Base-by-base conservation (phyloP, 2,329 filamentous ascomycete species). In the Pseudocercospora fijiensis region DNA sequence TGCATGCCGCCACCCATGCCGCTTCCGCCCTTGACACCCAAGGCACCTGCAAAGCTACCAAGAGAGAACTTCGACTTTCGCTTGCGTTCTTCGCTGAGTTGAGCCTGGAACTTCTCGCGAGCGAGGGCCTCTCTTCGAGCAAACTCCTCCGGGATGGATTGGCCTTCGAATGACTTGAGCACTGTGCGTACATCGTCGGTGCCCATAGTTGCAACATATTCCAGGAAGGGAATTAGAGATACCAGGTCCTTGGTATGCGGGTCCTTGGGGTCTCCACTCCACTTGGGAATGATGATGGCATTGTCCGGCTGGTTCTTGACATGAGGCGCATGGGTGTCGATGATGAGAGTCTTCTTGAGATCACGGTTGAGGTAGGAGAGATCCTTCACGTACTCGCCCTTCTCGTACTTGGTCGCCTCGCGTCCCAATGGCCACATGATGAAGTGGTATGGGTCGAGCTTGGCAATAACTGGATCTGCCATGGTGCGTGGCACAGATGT, bases 311-410 rank as follows among this genome's bases (percentile, higher is more conserved):
- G 95, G 68, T 90, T 86, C 72, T 90, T 89, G 65, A 94, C 91
- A 73, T 97, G 92, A 45, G 86, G 81, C 43, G 89, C 80, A 68
- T 96, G 88, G 55, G 92, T 96, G 77, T 99, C 95, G 73, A 99
- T 85, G 71, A 99, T 88, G 76, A 99, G 92, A 56, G 96, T 92
- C 81, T 98, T 98, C 69, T 90, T 95, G 33, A 97, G 85, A 74
- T 96, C 92, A 64, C 95, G 91, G 82, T 99, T 99, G 56, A 99
- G 87, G 79, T 96, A 98, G 2, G 92, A 92, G n/a, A 99, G 87
- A 76, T 99, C 95, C 91, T 99, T 99, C 79, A 99, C 86, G 74
- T 98, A 93, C 79, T 97, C 91, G 68, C 95, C 95, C 68, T 96
- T 90, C 79, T 97, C 90, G 77, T 96, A 99, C 73, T 93, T 91